Base-by-base conservation (phyloP, 495 filamentous ascomycete species). In the Achaetomiella virescens region DNA sequence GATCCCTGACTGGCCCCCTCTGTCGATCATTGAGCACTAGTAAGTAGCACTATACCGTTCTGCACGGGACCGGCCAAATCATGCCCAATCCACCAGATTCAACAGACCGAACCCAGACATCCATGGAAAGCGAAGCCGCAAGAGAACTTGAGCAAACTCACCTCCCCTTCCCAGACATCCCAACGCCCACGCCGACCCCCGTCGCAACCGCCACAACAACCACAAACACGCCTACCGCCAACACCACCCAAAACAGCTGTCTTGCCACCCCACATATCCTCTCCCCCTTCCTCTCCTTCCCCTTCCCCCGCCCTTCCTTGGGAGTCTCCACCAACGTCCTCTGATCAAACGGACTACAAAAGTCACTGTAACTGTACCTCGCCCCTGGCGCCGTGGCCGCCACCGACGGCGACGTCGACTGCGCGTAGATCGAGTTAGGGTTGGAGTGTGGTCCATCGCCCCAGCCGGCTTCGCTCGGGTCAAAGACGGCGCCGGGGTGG, bases 121-220 rank as follows among this genome's bases (percentile, higher is more conserved):
- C n/a, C n/a, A n/a, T n/a, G n/a, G n/a, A n/a, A n/a, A n/a, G n/a
- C n/a, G n/a, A n/a, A n/a, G n/a, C n/a, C n/a, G 38, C 38, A 42
- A 36, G 10, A 17, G 22, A 41, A 52, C n/a, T 9, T 18, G 11
- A n/a, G 2, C 7, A 31, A 49, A 7, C 40, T 48, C 51, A 42
- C 27, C 37, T 54, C 50, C 22, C 11, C 33, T 35, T 33, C 29
- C 18, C 41, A 22, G 11, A 17, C 5, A 25, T 1, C 36, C 24
- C 48, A 24, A 58, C 42, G 12, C 49, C 56, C 3, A 54, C 48
- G 4, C 56, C 56, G 3, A 59, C 57, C 0, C 57, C 57, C 17
- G 40, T n/a, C n/a, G 57, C 57, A 14, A 59, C 20, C 5, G 29
- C 40, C n/a, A 38, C 45, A 20, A 59, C 50, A 1, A 51, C 43